These are phyloP conservation scores for Blastocystis sp. DNA, from an alignment of 352 stramenopile species.

Conservation along the genomic window DNA sequence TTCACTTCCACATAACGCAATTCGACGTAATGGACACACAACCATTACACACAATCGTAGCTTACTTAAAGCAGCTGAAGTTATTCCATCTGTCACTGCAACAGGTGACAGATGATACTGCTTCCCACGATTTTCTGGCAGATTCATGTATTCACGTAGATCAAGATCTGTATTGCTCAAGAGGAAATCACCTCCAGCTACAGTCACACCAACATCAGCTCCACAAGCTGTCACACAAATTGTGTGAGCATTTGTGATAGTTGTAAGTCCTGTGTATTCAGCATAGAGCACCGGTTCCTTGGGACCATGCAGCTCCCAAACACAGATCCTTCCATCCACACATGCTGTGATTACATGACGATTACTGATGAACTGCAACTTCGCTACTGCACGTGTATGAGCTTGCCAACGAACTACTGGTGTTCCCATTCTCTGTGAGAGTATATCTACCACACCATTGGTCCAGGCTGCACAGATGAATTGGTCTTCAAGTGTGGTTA, in stretches of 20 bases:
- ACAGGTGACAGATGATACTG: background rate
- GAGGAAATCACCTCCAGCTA: background rate
- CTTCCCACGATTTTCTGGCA: background rate
- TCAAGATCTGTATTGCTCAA: conserved; percentile 28
- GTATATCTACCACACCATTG: conserved; percentile 8
- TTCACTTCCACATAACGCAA: conserved; percentile 53
- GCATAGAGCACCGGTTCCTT: background rate
- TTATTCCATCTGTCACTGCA: conserved; percentile 56
- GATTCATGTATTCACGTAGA: conserved; percentile 20
- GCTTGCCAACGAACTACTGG: conserved; percentile 31
- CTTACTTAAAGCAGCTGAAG: conserved; percentile 34
- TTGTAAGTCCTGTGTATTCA: background rate
- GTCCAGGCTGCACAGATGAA: conserved; percentile 38
- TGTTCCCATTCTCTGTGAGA: conserved; percentile 17
- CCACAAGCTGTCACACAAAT: conserved; percentile 18
- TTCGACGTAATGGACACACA: conserved; percentile 49
- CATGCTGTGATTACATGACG: conserved; percentile 10
- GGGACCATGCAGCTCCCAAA: background rate
- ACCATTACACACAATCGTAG: conserved; percentile 26
- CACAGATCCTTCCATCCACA: conserved; percentile 21
- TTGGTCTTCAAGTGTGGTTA: conserved; percentile 6
- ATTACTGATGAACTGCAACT: conserved; percentile 14
- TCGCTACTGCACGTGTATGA: background rate
- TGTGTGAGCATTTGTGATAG: background rate
- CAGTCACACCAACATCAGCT: background rate